Evolutionary conservation across 345 rosid species (phyloP).

Genomic region (Microthlaspi erraticum): DNA sequence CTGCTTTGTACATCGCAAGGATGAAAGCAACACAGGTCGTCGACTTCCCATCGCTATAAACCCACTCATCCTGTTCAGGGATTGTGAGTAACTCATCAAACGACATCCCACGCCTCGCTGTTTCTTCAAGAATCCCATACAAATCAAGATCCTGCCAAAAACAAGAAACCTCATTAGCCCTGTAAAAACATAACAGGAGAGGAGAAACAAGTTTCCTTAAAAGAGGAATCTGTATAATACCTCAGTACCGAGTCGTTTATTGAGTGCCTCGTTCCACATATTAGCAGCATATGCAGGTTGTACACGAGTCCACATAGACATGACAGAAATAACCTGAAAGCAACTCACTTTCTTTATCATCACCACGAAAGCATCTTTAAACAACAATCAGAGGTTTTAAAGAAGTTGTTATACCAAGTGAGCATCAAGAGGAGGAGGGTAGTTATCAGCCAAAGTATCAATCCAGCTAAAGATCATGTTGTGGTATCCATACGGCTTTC

Average conservation of each 20-base stretch:
- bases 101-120: constrained; percentile 77
- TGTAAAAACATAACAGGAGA: not conserved
- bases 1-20: constrained; percentile 90
- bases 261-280: constrained; percentile 99
- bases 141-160: constrained; percentile 74
- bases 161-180: not conserved
- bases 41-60: constrained; percentile 94
- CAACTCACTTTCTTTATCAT: constrained; percentile 22
- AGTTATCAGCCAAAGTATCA: constrained; percentile 86
- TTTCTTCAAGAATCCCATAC: constrained; percentile 72
- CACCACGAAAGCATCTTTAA: not conserved
- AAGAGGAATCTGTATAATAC: constrained; percentile 42
- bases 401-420: constrained; percentile 84
- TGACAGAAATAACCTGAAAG: constrained; percentile 93
- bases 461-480: constrained; percentile 99
- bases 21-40: constrained; percentile 95
- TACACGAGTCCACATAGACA: constrained; percentile 97
- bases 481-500: constrained; percentile 99
- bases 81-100: constrained; percentile 86
- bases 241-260: constrained; percentile 94
- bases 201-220: not conserved
- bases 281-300: constrained; percentile 98
- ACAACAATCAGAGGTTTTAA: not conserved
- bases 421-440: constrained; percentile 99
- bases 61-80: constrained; percentile 96